Percentiles rank a stretch among this genome's conserved stretches.
Conservation (phyloP, 768 basidiomycete species). For the Suillus americanus region DNA sequence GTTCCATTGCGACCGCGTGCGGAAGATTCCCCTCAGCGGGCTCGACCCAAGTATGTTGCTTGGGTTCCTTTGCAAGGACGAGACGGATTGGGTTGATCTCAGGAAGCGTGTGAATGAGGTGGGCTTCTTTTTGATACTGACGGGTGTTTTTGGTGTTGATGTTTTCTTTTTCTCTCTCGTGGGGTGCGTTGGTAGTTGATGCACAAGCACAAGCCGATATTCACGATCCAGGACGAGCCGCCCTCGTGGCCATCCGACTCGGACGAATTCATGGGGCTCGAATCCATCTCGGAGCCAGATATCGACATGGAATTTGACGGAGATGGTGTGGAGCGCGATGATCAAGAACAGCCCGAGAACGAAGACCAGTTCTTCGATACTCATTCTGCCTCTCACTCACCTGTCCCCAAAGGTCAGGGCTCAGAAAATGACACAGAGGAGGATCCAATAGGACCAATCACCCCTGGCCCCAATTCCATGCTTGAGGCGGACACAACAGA, state of each 20-base stretch:
- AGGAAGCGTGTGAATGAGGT: constrained; percentile 72
- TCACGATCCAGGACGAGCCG: constrained; percentile 85
- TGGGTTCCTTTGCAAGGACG: constrained; percentile 84
- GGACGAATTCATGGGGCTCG: constrained; percentile 73
- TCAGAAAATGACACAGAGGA: constrained; percentile 71
- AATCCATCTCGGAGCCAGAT: constrained; percentile 79
- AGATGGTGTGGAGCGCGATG: constrained; percentile 37
- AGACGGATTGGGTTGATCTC: constrained; percentile 85
- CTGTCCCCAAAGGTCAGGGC: constrained; percentile 42
- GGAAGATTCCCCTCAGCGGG: constrained; percentile 90
- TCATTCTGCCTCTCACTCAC: constrained; percentile 43
- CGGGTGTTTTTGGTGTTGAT: constrained; percentile 7
- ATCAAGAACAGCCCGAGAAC: constrained; percentile 31
- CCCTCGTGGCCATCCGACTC: constrained; percentile 78
- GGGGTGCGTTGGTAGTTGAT: constrained; percentile 15
- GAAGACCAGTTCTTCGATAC: constrained; percentile 58
- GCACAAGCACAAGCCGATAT: constrained; percentile 68
- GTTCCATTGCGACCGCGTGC: constrained; percentile 95
- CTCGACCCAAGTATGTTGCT: constrained; percentile 97
- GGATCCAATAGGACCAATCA: constrained; percentile 67
- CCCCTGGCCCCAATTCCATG: constrained; percentile 53
- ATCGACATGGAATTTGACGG: constrained; percentile 59
- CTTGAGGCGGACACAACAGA: constrained; percentile 23
- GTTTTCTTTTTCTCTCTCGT: not conserved
- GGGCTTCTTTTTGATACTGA: constrained; percentile 23